Evolutionary conservation across 768 basidiomycete genomes (phyloP).

Genomic region (Termitomyces sp.): DNA sequence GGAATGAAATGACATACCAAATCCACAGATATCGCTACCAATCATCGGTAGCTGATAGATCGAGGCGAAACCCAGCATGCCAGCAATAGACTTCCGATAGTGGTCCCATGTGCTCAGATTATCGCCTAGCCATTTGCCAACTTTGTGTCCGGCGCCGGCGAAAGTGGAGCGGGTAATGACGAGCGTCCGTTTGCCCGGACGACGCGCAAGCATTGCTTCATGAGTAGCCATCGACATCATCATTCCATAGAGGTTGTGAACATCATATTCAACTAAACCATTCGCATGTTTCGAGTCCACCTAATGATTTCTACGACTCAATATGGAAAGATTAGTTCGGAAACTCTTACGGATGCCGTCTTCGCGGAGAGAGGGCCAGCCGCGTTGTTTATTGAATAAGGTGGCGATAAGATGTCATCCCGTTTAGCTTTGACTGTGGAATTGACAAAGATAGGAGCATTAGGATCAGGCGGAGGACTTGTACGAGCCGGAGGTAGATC

Average conservation of each 20-base stretch:
- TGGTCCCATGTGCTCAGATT: conserved; percentile 59
- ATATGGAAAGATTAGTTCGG: not conserved
- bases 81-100: conserved; percentile 58
- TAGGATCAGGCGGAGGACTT: conserved; percentile 46
- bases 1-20: conserved; percentile 33
- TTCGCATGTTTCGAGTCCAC: conserved; percentile 51
- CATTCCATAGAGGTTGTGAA: conserved; percentile 66
- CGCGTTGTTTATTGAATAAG: conserved; percentile 59
- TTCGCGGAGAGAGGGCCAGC: conserved; percentile 49
- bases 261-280: conserved; percentile 57
- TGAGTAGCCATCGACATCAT: conserved; percentile 69
- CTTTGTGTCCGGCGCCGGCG: conserved; percentile 60
- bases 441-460: conserved; percentile 48
- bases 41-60: conserved; percentile 75
- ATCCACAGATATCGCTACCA: conserved; percentile 73
- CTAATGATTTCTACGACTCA: conserved; percentile 18
- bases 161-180: conserved; percentile 76
- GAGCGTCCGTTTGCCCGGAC: conserved; percentile 57
- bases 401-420: conserved; percentile 46
- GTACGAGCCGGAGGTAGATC: conserved; percentile 53
- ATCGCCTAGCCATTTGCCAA: conserved; percentile 78
- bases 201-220: conserved; percentile 57
- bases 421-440: conserved; percentile 17
- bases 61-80: conserved; percentile 63
- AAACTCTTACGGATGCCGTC: conserved; percentile 48